phyloP scores from a whole-genome alignment of 805 yeast species.

The Lipomyces orientalis region DNA sequence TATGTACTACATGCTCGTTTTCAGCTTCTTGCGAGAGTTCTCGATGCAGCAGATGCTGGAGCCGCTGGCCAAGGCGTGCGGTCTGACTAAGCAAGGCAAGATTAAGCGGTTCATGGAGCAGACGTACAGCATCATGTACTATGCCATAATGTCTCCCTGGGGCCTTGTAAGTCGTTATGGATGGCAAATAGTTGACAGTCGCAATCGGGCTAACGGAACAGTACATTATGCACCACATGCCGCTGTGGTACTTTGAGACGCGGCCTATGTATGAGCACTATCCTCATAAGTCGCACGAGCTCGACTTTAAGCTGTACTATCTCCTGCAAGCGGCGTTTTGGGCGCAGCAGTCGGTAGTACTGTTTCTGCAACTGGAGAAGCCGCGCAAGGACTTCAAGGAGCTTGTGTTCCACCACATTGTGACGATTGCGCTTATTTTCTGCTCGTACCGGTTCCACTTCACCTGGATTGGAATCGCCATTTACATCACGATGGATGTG shows the following conservation, averaged over 20 bases:
- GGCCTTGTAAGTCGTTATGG: constrained; percentile 56
- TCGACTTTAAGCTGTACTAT: constrained; percentile 77
- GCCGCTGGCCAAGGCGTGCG: constrained; percentile 67
- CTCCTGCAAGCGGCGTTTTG: constrained; percentile 95
- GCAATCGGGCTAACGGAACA: neutral
- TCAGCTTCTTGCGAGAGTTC: constrained; percentile 91
- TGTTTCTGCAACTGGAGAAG: constrained; percentile 84
- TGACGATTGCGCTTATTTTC: constrained; percentile 86
- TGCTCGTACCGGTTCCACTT: constrained; percentile 91
- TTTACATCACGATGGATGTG: constrained; percentile 94
- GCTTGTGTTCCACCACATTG: constrained; percentile 88
- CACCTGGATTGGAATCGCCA: constrained; percentile 91
- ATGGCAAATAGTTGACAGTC: neutral
- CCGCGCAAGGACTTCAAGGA: constrained; percentile 95
- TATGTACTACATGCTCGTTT: constrained; percentile 77
- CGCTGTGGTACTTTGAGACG: constrained; percentile 90
- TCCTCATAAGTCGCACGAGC: constrained; percentile 81
- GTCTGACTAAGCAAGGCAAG: constrained; percentile 61
- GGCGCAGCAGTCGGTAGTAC: constrained; percentile 91
- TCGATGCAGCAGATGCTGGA: constrained; percentile 78
- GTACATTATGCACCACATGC: constrained; percentile 81
- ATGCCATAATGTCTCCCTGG: constrained; percentile 77
- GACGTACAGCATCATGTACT: constrained; percentile 81
- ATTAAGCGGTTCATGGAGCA: constrained; percentile 90
- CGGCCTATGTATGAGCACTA: constrained; percentile 75